These are phyloP conservation scores for Erodium maritimum DNA, from an alignment of 345 rosid genomes.

Conservation along the genomic window DNA sequence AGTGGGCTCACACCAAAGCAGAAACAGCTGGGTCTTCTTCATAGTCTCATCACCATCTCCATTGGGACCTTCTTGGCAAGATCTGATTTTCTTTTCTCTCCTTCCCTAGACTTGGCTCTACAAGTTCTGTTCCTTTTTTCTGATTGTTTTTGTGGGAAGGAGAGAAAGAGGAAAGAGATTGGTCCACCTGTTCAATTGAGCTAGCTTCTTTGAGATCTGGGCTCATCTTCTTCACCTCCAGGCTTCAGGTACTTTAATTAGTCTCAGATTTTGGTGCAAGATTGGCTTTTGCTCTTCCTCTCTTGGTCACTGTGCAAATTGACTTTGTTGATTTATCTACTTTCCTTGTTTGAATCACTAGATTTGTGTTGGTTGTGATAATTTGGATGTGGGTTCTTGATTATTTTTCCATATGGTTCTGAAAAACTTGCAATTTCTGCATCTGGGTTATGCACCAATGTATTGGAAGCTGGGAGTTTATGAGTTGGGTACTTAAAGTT, in stretches of 20 bases:
- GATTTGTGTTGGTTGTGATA: no score
- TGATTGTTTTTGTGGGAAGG: not conserved
- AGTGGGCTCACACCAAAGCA: not conserved
- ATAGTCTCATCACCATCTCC: not conserved
- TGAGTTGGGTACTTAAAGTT: not conserved
- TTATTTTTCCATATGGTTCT: not conserved
- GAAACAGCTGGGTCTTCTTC: not conserved
- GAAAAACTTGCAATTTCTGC: not conserved
- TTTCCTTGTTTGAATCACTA: not conserved
- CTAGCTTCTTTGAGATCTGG: not conserved
- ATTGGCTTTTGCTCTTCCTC: not conserved
- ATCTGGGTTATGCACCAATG: no score
- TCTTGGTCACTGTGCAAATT: no score
- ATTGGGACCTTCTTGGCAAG: not conserved
- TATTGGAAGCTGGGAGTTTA: no score
- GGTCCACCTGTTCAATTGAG: not conserved
- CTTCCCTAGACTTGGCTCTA: not conserved
- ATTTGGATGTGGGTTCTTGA: not conserved
- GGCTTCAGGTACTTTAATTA: not conserved
- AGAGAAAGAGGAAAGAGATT: not conserved
- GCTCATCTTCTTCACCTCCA: not conserved
- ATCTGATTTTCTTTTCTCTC: not conserved
- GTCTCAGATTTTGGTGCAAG: not conserved
- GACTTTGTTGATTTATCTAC: not conserved
- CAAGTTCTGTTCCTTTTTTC: not conserved